phyloP scores from a whole-genome alignment of 1,284 basidiomycete species.

The Polyporus tsugae region DNA sequence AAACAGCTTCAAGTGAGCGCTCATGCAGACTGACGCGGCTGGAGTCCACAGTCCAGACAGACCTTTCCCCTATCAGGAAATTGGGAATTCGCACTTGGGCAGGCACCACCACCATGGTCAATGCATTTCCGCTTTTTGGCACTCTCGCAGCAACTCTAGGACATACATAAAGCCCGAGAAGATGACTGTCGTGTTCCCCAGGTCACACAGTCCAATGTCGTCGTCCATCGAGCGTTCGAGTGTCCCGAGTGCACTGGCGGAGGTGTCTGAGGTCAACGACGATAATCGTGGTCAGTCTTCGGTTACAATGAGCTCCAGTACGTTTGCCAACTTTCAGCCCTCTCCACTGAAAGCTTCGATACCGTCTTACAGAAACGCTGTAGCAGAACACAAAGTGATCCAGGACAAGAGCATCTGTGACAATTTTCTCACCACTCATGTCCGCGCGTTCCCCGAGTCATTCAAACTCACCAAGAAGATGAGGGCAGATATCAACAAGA shows the following conservation, averaged over 20 bases:
- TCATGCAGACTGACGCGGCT: too few relatives aligned
- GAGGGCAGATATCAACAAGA: not conserved
- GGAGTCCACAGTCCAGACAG: too few relatives aligned
- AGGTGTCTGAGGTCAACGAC: constrained; percentile 6
- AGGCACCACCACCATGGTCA: too few relatives aligned
- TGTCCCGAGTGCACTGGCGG: constrained; percentile 1
- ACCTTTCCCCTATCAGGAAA: too few relatives aligned
- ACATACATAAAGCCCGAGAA: constrained; percentile 1
- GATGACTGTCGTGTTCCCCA: constrained; percentile 14
- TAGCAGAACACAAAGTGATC: not conserved
- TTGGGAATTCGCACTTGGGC: too few relatives aligned
- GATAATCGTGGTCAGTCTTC: not conserved
- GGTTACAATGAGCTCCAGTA: constrained; percentile 3
- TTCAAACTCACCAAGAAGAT: not conserved
- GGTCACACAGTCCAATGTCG: constrained; percentile 19
- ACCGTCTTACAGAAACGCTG: not conserved
- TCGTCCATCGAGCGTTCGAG: constrained; percentile 10
- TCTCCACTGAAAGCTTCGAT: not conserved
- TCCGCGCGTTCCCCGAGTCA: not conserved
- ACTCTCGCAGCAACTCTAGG: constrained; percentile 65
- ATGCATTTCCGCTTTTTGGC: not conserved
- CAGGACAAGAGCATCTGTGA: not conserved
- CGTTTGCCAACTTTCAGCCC: not conserved
- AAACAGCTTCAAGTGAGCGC: too few relatives aligned
- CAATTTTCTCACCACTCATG: not conserved